Evolutionary conservation across 352 stramenopile genomes (phyloP), one percentile per base, ranked within the genome.

Genomic region (Globisporangium okanoganense): DNA sequence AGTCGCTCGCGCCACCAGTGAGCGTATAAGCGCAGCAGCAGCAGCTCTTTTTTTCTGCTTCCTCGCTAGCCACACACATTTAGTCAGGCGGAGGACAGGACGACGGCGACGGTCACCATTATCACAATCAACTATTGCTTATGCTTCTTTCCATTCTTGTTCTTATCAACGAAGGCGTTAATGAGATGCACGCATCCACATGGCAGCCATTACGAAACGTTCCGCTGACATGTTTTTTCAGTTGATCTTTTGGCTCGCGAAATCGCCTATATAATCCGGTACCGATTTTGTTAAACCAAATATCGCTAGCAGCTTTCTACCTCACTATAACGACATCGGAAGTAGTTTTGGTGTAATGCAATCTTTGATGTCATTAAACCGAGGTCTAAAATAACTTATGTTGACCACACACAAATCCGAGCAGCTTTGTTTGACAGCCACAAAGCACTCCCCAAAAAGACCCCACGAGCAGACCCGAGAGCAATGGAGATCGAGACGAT

Each of bases 401-500:
- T 33, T 33, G 29, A 33, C 29, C 29, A 33, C 29, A 33, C 29
- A 33, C 6, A 33, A n/a, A n/a, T n/a, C n/a, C 10, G 35, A 40
- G 14, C 7, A 40, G 35, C 35, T 40, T 10, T 40, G 3, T 40
- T 40, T 10, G n/a, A n/a, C 35, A 40, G 35, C 35, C 36, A 43
- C 36, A 5, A n/a, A 9, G 13, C 48, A 54, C 48, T 54, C 45
- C 48, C 48, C 48, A 33, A 54, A 54, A 33, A 6, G 6, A 3
- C 29, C 29, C 29, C 29, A 33, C 20, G 27, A 40, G 22, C 48
- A 40, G 48, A 47, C 5, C 7, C 40, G 27, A 54, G 14, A 54
- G 48, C 48, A 54, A 54, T 54, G 25, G 65, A 90, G 61, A 80
- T 93, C 35, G 83, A 90, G 48, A 90, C 81, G 60, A 87, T 90